Base-by-base conservation (phyloP, 2,329 filamentous ascomycete genomes). In the Ophiocordyceps robertsii region DNA sequence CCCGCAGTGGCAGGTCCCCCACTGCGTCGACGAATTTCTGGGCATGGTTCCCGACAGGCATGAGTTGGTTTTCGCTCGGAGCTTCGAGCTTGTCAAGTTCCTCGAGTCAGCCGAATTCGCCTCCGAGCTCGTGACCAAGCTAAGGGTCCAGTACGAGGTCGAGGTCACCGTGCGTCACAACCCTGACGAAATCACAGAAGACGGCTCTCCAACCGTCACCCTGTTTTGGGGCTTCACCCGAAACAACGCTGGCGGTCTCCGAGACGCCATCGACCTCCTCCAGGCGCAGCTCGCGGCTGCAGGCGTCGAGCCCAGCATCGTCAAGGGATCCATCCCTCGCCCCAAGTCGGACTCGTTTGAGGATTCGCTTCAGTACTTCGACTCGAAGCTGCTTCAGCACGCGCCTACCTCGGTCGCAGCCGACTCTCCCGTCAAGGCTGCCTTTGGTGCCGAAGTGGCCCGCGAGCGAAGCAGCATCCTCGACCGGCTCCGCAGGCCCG, bases 331-430 rank as follows among this genome's bases (percentile, higher is more conserved):
- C n/a, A 92, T 96, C 50, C 88, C 90, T 17, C 84, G 92, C n/a
- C 92, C 92, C 48, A 95, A 96, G 68, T 96, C 92, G 1, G 92
- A 98, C 61, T 95, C 92, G 0, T 98, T 98, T 50, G 92, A 98
- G 60, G 90, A 98, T 54, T 94, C 90, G 8, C 73, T 96, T 41
- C 90, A 89, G 44, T 96, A 89, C 67, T 98, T 98, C 57, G 86
- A 95, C 59, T 95, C 90, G 2, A 96, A 95, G 67, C 75, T 98
- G 38, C 75, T 98, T 42, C 92, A 96, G 62, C 88, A 93, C 54
- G 89, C 90, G 4, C 88, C 90, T 31, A 76, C 84, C 5, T 77
- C 84, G 2, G 73, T 88, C 16, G 75, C 78, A 13, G 88, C 85
- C 4, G 90, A 96, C 58, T 95, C 89, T 19, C 90, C 89, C 1